Conservation (phyloP, 2,329 filamentous ascomycete species). For the Paramyrothecium roridum region DNA sequence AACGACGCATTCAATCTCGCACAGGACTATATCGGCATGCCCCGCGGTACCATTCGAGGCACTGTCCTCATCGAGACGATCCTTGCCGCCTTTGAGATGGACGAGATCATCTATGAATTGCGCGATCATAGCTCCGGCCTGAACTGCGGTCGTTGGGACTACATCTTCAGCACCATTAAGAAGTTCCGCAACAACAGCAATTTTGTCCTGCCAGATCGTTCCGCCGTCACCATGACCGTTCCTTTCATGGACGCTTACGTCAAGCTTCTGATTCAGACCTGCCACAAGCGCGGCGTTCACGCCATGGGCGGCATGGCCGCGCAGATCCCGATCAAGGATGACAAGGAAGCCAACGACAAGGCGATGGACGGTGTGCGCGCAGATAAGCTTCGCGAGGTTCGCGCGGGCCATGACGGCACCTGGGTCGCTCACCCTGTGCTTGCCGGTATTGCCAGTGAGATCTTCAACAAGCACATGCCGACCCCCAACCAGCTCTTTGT, state of each 20-base stretch:
- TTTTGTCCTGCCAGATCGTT: slow-evolving; percentile 91
- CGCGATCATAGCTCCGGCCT: slow-evolving; percentile 93
- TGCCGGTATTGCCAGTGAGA: slow-evolving; percentile 79
- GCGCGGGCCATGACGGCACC: slow-evolving; percentile 91
- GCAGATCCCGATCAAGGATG: slow-evolving; percentile 97
- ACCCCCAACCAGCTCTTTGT: slow-evolving; percentile 95
- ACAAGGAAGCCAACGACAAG: slow-evolving; percentile 84
- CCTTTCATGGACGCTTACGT: slow-evolving; percentile 98
- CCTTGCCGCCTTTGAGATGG: slow-evolving; percentile 97
- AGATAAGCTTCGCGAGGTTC: slow-evolving; percentile 94
- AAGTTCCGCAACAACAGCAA: slow-evolving; percentile 94
- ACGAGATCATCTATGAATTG: slow-evolving; percentile 99
- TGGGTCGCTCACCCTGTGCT: slow-evolving; percentile 98
- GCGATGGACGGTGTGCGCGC: slow-evolving; percentile 91
- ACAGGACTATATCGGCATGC: slow-evolving; percentile 89
- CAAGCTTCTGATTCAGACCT: slow-evolving; percentile 96
- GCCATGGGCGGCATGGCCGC: slow-evolving; percentile 99
- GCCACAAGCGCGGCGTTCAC: slow-evolving; percentile 94
- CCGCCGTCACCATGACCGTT: slow-evolving; percentile 91
- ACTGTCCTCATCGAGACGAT: slow-evolving; percentile 99
- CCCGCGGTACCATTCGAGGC: slow-evolving; percentile 85
- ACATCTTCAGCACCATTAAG: slow-evolving; percentile 99
- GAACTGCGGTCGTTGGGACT: slow-evolving; percentile 99
- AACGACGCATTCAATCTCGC: slow-evolving; percentile 96
- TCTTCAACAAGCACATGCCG: slow-evolving; percentile 99